phyloP scores from a whole-genome alignment of 1,284 basidiomycete species.

The Albatrellus sp. region DNA sequence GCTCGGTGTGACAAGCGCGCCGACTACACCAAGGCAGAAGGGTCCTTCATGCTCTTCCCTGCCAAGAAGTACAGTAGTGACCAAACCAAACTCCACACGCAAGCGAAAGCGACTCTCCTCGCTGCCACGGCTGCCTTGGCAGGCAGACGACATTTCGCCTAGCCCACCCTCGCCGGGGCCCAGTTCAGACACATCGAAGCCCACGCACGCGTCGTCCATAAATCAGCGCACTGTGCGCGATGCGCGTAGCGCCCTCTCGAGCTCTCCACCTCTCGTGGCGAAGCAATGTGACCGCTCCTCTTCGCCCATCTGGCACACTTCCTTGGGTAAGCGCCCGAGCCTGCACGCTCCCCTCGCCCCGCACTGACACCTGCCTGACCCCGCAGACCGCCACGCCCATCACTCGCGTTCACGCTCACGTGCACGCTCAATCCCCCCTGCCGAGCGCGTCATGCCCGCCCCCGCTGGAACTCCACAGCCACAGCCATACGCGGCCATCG shows the following conservation, averaged over 20 bases:
- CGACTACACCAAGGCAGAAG: no score
- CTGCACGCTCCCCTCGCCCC: no score
- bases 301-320: background rate
- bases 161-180: background rate
- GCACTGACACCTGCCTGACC: background rate
- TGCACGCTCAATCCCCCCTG: background rate
- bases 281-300: background rate
- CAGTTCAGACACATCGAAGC: background rate
- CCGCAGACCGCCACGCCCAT: background rate
- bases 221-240: no score
- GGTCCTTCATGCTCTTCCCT: no score
- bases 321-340: no score
- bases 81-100: background rate
- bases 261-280: background rate
- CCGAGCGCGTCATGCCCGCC: background rate
- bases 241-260: no score
- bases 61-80: no score
- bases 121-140: slow-evolving; percentile 1
- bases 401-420: slow-evolving; percentile 4
- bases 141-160: background rate
- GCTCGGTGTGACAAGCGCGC: no score
- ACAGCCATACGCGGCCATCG: slow-evolving; percentile 2
- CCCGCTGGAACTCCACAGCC: no score
- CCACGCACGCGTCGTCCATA: background rate
- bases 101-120: slow-evolving; percentile 4